Percentiles rank a stretch among this genome's conserved stretches.
Conservation (phyloP, 257 asterid genomes). For the Cordia subcordata region DNA sequence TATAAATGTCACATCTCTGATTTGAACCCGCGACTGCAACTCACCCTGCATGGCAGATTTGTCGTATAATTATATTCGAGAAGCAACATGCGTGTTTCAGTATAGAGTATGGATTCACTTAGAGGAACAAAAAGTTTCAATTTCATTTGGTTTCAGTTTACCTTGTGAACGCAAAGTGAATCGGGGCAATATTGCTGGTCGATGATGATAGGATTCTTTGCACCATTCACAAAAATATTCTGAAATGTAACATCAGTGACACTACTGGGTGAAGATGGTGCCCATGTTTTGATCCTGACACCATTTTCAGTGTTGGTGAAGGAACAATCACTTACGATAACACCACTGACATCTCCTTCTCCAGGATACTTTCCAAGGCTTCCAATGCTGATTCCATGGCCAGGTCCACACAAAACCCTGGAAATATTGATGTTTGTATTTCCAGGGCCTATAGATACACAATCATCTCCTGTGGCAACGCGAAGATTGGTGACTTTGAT, state of each 20-base stretch:
- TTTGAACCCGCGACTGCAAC: constrained; percentile 12
- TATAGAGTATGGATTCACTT: background rate
- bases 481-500: background rate
- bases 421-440: constrained; percentile 5
- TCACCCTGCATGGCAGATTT: background rate
- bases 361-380: constrained; percentile 11
- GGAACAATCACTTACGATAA: constrained; percentile 2
- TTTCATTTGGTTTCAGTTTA: background rate
- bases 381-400: constrained; percentile 28
- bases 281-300: constrained; percentile 21
- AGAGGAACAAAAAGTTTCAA: background rate
- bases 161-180: constrained; percentile 1
- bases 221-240: constrained; percentile 5
- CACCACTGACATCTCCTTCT: constrained; percentile 14
- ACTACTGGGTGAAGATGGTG: constrained; percentile 16
- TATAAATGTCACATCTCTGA: constrained; percentile 8
- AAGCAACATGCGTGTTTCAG: background rate
- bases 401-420: constrained; percentile 13
- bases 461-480: constrained; percentile 22
- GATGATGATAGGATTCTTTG: constrained; percentile 14
- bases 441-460: constrained; percentile 14
- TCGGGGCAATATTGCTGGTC: constrained; percentile 22
- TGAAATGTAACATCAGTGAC: constrained; percentile 12
- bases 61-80: background rate
- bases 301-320: constrained; percentile 14